Evolutionary conservation across 148 eudicot genomes (phyloP).

Genomic region (Suaeda aralocaspica): DNA sequence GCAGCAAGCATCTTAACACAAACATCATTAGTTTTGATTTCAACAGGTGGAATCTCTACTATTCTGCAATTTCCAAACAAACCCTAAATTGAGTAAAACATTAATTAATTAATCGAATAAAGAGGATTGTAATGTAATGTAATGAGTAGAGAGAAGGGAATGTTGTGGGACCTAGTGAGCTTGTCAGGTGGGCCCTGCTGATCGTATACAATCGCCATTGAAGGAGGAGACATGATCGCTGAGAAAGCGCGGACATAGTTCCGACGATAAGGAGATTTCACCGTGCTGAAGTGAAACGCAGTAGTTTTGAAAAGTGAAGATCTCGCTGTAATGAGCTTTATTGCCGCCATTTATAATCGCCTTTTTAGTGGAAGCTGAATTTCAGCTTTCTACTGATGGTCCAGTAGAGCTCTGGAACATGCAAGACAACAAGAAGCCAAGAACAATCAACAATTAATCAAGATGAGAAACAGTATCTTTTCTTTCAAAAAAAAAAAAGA

Average conservation of each 20-base stretch:
- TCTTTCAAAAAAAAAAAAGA: too few relatives aligned
- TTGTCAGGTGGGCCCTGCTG: conserved; percentile 72
- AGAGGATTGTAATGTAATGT: not conserved
- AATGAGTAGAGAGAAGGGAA: not conserved
- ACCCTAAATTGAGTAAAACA: not conserved
- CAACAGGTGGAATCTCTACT: conserved; percentile 56
- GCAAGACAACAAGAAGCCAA: not conserved
- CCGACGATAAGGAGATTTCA: conserved; percentile 12
- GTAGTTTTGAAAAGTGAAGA: conserved; percentile 19
- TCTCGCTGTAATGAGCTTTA: conserved; percentile 24
- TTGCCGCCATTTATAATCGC: conserved; percentile 32
- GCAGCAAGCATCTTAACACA: conserved; percentile 92
- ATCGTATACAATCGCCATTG: conserved; percentile 70
- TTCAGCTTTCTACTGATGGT: not conserved
- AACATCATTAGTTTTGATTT: conserved; percentile 61
- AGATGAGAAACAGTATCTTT: too few relatives aligned
- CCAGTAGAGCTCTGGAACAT: not conserved
- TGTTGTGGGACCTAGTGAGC: conserved; percentile 43
- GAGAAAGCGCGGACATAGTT: conserved; percentile 44
- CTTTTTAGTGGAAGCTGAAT: not conserved
- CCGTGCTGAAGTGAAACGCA: conserved; percentile 8
- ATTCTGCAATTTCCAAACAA: conserved; percentile 39
- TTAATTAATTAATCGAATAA: not conserved
- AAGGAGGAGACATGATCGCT: conserved; percentile 72
- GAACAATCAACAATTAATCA: too few relatives aligned